A percentile compares a stretch with the other conserved stretches of the same genome.
Evolutionary conservation across 352 stramenopile species (phyloP).

Genomic region (Heterotrichella gracilis): DNA sequence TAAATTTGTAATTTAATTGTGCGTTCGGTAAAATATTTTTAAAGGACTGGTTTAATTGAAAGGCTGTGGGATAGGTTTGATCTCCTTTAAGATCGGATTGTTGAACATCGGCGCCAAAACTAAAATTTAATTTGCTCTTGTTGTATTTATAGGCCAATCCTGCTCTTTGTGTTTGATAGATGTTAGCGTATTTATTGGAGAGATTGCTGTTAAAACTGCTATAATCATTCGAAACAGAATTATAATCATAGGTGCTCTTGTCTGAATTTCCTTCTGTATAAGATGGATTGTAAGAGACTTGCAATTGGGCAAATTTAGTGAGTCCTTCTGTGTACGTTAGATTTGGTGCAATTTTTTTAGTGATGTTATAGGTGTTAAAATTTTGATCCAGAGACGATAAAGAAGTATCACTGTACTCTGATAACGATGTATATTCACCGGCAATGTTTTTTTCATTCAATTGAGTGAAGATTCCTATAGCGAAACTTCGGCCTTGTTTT

Average conservation of each 20-base stretch:
- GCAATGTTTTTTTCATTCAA: background rate
- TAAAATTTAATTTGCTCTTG: background rate
- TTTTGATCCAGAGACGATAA: background rate
- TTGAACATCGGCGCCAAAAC: background rate
- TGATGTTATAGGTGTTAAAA: background rate
- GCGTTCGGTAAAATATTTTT: background rate
- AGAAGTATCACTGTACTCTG: background rate
- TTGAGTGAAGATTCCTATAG: background rate
- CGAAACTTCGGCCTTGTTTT: background rate
- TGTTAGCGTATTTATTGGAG: background rate
- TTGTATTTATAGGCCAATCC: background rate
- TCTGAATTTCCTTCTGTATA: background rate
- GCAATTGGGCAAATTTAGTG: background rate
- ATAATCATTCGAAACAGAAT: background rate
- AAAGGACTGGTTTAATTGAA: background rate
- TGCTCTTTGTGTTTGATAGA: background rate
- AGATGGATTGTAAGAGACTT: background rate
- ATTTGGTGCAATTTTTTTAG: background rate
- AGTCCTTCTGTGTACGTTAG: background rate
- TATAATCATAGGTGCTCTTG: constrained; percentile 1
- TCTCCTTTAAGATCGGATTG: background rate
- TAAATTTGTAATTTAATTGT: background rate
- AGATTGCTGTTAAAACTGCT: background rate
- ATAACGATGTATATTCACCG: background rate
- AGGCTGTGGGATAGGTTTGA: background rate